Conservation (phyloP, 352 stramenopile genomes). For the Aphanomyces stellatus region DNA sequence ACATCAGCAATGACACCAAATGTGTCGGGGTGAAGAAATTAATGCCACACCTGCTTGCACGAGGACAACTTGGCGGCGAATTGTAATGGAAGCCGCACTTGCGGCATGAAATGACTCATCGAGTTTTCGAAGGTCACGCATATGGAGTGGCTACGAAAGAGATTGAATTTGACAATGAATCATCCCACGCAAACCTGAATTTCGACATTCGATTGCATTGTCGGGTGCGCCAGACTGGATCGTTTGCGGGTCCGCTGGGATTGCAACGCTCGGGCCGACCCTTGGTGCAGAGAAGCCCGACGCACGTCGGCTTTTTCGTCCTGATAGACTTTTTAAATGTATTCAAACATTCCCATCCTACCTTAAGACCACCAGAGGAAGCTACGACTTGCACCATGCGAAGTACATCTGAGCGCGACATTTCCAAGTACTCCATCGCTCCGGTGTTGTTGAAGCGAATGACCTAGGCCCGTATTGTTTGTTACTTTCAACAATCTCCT, state of each 20-base stretch:
- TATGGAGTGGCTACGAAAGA: slow-evolving; percentile 33
- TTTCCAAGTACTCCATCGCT: slow-evolving; percentile 3
- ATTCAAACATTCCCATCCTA: no score
- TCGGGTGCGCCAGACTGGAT: no score
- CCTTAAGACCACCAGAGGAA: no score
- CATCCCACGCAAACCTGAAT: no score
- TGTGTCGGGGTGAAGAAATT: not conserved
- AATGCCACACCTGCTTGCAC: slow-evolving; percentile 29
- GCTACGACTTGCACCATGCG: slow-evolving; percentile 1
- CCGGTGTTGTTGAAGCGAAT: slow-evolving; percentile 8
- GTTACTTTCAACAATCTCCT: not conserved
- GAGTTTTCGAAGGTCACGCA: slow-evolving; percentile 36
- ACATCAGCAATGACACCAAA: no score
- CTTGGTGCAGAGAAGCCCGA: no score
- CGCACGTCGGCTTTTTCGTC: no score
- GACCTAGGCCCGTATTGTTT: not conserved
- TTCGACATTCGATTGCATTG: no score
- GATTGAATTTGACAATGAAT: no score
- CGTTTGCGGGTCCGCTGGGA: no score
- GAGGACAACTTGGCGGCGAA: slow-evolving; percentile 37
- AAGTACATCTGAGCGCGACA: slow-evolving; percentile 13
- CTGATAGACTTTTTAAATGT: not conserved
- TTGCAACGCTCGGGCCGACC: no score
- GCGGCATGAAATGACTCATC: slow-evolving; percentile 29
- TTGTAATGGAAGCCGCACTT: slow-evolving; percentile 31